Conservation (phyloP, 2,329 filamentous ascomycete genomes). For the Orbilia blumenaviensis region DNA sequence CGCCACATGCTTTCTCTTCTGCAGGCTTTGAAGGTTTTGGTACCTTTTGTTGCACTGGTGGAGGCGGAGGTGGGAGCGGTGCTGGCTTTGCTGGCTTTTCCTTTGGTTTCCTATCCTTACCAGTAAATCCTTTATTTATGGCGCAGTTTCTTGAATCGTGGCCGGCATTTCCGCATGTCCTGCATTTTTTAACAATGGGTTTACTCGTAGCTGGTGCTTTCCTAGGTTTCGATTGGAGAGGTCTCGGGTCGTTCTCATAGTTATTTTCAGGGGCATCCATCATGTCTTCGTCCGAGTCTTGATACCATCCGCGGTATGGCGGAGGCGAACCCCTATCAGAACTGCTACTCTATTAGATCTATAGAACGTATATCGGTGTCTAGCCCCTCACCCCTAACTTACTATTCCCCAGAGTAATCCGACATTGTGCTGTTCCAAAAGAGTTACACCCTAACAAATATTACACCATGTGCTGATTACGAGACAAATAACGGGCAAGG, state of each 20-base stretch:
- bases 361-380: background rate
- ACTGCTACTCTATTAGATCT: background rate
- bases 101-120: conserved; percentile 24
- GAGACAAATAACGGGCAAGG: no score
- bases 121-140: conserved; percentile 31
- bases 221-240: background rate
- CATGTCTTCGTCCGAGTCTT: conserved; percentile 32
- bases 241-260: background rate
- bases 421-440: conserved; percentile 5
- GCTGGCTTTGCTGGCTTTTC: background rate
- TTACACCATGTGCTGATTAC: no score
- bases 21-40: conserved; percentile 14
- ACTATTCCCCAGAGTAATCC: background rate
- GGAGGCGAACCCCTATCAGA: background rate
- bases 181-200: conserved; percentile 18
- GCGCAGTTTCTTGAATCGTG: conserved; percentile 46
- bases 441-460: background rate
- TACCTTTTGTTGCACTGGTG: conserved; percentile 1
- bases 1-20: conserved; percentile 46
- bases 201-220: background rate
- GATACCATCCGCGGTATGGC: background rate
- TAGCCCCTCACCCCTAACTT: background rate
- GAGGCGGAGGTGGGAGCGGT: conserved; percentile 5
- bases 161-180: conserved; percentile 44
- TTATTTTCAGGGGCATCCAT: conserved; percentile 4